Conservation (phyloP, 106 monocot genomes). For the Dendrobium chrysotoxum region DNA sequence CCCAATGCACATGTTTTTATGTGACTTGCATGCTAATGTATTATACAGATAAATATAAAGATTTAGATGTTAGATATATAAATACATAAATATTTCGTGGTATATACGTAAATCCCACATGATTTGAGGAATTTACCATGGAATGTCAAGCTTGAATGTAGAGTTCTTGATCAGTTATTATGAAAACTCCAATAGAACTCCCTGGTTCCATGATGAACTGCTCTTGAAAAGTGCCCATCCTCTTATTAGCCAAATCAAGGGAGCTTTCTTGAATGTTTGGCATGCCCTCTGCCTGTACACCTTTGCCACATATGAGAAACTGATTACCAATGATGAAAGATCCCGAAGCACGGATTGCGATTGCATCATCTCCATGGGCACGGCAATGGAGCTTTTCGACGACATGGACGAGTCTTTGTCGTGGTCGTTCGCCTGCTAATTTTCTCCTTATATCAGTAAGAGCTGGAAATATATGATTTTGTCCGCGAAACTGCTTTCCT, state of each 20-base stretch:
- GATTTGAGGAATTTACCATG: background rate
- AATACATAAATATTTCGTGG: background rate
- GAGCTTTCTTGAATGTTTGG: constrained; percentile 55
- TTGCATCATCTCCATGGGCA: constrained; percentile 33
- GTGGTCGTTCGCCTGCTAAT: constrained; percentile 50
- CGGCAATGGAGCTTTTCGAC: constrained; percentile 94
- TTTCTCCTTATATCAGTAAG: constrained; percentile 62
- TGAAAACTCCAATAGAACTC: constrained; percentile 47
- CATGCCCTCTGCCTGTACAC: constrained; percentile 81
- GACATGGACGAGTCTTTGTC: constrained; percentile 82
- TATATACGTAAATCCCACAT: background rate
- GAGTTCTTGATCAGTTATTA: constrained; percentile 63
- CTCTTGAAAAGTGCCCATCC: constrained; percentile 69
- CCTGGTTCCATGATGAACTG: constrained; percentile 76
- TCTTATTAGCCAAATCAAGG: constrained; percentile 39
- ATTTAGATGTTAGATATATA: background rate
- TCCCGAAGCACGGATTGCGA: constrained; percentile 75
- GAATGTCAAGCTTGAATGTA: constrained; percentile 36
- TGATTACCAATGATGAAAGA: constrained; percentile 78
- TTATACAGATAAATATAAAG: background rate
- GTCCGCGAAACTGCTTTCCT: constrained; percentile 43
- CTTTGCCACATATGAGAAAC: constrained; percentile 75
- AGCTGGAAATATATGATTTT: constrained; percentile 53
- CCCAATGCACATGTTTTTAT: too few relatives aligned
- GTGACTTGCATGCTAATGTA: background rate